Evolutionary conservation across 352 stramenopile species (phyloP).

Genomic region (Phytophthora pluvialis): DNA sequence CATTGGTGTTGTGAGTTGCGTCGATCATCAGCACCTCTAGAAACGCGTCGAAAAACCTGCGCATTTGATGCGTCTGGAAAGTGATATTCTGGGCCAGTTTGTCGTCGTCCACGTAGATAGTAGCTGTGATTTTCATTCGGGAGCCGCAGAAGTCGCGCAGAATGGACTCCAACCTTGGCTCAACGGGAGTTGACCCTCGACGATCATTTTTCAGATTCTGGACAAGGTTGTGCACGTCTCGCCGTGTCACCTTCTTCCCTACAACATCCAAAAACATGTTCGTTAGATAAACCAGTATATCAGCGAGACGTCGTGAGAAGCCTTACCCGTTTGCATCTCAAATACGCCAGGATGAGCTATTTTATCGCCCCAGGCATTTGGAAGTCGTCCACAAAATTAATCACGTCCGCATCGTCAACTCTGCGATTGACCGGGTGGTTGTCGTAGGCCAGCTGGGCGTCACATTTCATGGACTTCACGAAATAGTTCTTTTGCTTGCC

Average conservation of each 20-base stretch:
- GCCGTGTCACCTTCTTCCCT: constrained; percentile 4
- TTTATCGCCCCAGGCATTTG: neutral
- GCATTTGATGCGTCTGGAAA: constrained; percentile 12
- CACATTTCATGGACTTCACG: constrained; percentile 7
- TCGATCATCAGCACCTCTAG: constrained; percentile 2
- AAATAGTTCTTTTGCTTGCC: constrained; percentile 8
- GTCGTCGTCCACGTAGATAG: constrained; percentile 6
- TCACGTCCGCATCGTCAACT: neutral
- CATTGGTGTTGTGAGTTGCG: constrained; percentile 7
- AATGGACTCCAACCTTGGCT: neutral
- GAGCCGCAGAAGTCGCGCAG: neutral
- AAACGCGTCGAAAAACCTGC: constrained; percentile 5
- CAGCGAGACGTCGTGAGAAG: neutral
- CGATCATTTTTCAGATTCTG: neutral
- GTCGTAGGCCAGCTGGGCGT: neutral
- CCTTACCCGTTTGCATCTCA: neutral
- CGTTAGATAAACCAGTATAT: too few relatives aligned
- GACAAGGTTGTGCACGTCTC: constrained; percentile 6
- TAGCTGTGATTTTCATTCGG: constrained; percentile 6
- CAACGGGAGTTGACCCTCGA: neutral
- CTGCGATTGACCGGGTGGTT: neutral
- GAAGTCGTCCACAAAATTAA: constrained; percentile 3
- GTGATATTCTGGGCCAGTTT: constrained; percentile 7
- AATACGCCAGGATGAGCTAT: neutral
- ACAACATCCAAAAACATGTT: neutral